These are phyloP conservation scores for Solanum medicagineum DNA, from an alignment of 257 asterid species.

Conservation along the genomic window DNA sequence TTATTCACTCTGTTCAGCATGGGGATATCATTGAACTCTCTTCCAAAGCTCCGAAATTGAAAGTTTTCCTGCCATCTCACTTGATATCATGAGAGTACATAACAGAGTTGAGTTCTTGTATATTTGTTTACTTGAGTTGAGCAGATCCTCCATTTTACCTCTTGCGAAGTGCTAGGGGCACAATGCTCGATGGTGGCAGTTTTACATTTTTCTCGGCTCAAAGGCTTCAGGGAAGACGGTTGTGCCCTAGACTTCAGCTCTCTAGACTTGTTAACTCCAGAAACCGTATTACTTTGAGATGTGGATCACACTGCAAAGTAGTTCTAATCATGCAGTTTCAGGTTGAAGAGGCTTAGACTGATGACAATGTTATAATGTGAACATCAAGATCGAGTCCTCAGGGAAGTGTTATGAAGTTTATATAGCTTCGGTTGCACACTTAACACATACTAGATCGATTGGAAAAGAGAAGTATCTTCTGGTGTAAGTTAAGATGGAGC, in stretches of 20 bases:
- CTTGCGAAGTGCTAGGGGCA: background rate
- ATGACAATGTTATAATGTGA: background rate
- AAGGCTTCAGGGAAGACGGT: background rate
- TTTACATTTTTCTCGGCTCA: background rate
- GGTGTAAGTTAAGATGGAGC: background rate
- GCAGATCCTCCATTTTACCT: background rate
- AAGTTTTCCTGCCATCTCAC: slow-evolving; percentile 46
- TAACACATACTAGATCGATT: background rate
- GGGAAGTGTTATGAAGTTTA: background rate
- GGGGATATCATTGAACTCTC: slow-evolving; percentile 76
- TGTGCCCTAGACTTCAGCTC: background rate
- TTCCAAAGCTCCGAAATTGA: slow-evolving; percentile 52
- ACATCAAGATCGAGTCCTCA: background rate
- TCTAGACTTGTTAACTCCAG: background rate
- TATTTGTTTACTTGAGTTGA: background rate
- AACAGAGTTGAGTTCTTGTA: background rate
- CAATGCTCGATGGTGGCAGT: background rate
- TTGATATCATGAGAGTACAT: slow-evolving; percentile 11
- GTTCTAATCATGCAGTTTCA: background rate
- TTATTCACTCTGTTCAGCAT: slow-evolving; percentile 37
- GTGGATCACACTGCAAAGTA: background rate
- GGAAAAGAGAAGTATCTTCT: background rate
- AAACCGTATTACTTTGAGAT: background rate
- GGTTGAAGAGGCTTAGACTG: background rate
- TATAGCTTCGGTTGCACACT: background rate